Evolutionary conservation across 2,329 filamentous ascomycete species (phyloP).

Genomic region (Cladosporium phlei): DNA sequence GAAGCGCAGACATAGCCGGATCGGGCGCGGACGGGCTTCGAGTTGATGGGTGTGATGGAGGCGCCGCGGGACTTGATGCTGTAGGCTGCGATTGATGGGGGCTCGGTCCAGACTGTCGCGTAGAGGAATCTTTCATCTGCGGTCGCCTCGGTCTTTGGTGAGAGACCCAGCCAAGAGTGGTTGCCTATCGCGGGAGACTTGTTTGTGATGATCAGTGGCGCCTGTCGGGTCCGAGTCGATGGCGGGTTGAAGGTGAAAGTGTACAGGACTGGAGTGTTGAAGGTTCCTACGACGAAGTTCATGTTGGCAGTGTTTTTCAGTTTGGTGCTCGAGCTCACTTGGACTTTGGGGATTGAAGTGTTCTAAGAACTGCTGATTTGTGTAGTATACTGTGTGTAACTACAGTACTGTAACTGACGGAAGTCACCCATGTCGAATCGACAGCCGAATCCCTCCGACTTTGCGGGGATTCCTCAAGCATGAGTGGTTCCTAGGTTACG

Average conservation of each 20-base stretch:
- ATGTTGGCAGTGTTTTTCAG: no score
- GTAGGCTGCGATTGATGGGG: constrained; percentile 31
- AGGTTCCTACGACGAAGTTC: constrained; percentile 35
- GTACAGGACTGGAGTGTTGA: constrained; percentile 30
- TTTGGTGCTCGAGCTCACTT: no score
- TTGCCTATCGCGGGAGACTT: constrained; percentile 29
- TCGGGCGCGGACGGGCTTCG: constrained; percentile 27
- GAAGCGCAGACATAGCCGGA: constrained; percentile 32
- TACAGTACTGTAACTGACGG: no score
- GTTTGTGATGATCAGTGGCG: constrained; percentile 22
- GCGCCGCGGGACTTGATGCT: constrained; percentile 20
- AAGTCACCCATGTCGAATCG: no score
- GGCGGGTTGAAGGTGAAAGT: constrained; percentile 29
- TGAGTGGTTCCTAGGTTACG: no score
- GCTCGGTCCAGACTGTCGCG: constrained; percentile 33
- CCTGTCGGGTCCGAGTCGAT: constrained; percentile 3
- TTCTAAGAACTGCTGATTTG: no score
- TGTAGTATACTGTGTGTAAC: no score
- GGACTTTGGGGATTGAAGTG: no score
- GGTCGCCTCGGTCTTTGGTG: constrained; percentile 2
- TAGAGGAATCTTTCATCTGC: constrained; percentile 27
- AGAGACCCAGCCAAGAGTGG: constrained; percentile 34
- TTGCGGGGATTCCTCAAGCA: no score
- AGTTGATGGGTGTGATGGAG: constrained; percentile 30
- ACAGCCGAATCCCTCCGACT: no score